Evolutionary conservation across 768 basidiomycete genomes (phyloP).

Genomic region (Podaxis sp.): DNA sequence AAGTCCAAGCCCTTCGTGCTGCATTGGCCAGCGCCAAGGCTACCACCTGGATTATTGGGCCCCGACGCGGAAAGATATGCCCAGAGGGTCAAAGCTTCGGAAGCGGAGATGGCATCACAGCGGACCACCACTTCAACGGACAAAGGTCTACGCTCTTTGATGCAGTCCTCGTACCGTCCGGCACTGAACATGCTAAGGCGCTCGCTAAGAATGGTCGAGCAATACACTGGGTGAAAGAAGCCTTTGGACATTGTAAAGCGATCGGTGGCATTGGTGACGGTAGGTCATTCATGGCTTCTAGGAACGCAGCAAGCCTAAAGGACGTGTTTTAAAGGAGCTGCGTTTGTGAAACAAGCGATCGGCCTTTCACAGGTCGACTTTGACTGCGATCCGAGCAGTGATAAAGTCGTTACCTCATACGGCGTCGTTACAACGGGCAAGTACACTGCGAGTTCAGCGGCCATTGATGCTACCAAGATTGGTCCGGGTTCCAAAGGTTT

Average conservation of each 20-base stretch:
- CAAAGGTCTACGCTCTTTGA: conserved; percentile 85
- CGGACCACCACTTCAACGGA: conserved; percentile 72
- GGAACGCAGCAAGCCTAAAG: not conserved
- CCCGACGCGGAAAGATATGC: conserved; percentile 52
- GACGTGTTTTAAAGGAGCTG: conserved; percentile 32
- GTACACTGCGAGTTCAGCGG: conserved; percentile 35
- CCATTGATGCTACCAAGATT: conserved; percentile 39
- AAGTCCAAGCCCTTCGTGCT: conserved; percentile 55
- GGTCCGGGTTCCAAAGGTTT: conserved; percentile 47
- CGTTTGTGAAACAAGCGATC: conserved; percentile 43
- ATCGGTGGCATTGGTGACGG: conserved; percentile 76
- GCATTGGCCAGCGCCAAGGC: conserved; percentile 50
- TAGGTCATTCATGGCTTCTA: conserved; percentile 16
- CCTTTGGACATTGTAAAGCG: conserved; percentile 82
- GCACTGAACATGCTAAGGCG: conserved; percentile 51
- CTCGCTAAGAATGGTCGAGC: conserved; percentile 61
- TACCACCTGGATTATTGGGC: conserved; percentile 62
- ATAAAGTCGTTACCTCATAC: conserved; percentile 50
- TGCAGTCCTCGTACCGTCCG: conserved; percentile 74
- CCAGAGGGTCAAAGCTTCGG: conserved; percentile 24
- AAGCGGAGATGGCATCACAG: conserved; percentile 31
- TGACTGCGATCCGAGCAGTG: conserved; percentile 24
- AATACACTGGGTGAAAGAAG: conserved; percentile 81
- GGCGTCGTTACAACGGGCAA: conserved; percentile 61
- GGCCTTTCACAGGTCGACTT: conserved; percentile 43